These are phyloP conservation scores for Triticum aestivum DNA, from an alignment of 176 grass and related monocot genomes.

Conservation along the genomic window DNA sequence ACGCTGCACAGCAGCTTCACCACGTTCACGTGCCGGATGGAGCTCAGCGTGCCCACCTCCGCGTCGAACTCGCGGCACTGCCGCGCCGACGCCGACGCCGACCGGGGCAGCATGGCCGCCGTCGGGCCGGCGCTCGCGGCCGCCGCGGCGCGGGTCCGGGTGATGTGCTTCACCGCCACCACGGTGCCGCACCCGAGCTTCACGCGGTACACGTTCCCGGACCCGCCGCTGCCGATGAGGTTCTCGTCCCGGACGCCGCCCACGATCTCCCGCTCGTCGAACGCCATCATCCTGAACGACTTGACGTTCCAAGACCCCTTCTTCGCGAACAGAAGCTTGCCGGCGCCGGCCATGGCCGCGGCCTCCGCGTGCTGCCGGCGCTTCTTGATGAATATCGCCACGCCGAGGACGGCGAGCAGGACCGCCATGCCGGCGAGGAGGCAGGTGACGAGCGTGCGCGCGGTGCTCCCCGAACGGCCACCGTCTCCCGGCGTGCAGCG, in stretches of 20 bases:
- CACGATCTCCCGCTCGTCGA: conserved; percentile 80
- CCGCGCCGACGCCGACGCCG: conserved; percentile 36
- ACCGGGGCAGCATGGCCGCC: conserved; percentile 39
- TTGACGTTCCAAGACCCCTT: conserved; percentile 73
- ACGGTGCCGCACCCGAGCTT: conserved; percentile 46
- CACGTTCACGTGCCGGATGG: conserved; percentile 85
- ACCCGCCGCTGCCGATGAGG: conserved; percentile 85
- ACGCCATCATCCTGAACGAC: conserved; percentile 69
- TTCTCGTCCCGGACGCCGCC: conserved; percentile 66
- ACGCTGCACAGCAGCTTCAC: conserved; percentile 95
- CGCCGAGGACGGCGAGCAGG: conserved; percentile 48
- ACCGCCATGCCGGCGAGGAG: conserved; percentile 39
- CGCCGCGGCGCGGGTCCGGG: neutral
- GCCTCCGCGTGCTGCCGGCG: conserved; percentile 13
- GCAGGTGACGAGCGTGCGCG: conserved; percentile 50
- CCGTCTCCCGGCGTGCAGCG: conserved; percentile 23
- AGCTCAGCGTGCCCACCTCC: conserved; percentile 83
- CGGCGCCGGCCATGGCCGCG: neutral
- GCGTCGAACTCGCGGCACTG: conserved; percentile 82
- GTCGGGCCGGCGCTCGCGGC: neutral
- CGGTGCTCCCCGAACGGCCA: neutral
- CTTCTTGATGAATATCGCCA: conserved; percentile 48
- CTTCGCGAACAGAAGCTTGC: conserved; percentile 47
- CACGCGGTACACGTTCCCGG: conserved; percentile 85
- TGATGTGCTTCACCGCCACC: conserved; percentile 88